A percentile compares a stretch with the other conserved stretches of the same genome.
Evolutionary conservation across 1,284 basidiomycete genomes (phyloP).

Genomic region (Exobasidium cylindrosporum): DNA sequence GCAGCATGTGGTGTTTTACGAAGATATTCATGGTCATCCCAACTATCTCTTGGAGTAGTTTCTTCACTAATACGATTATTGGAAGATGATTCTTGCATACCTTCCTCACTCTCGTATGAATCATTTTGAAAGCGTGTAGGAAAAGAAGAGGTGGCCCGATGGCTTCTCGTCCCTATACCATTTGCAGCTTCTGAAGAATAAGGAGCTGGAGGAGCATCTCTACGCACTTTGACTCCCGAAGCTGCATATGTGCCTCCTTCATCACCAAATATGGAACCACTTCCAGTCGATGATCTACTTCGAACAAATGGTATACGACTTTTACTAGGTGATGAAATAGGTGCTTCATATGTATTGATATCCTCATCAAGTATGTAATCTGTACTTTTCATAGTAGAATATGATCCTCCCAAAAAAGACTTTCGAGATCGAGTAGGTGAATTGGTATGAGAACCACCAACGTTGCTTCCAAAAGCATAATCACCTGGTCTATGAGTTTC

Average conservation of each 20-base stretch:
- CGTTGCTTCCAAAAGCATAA: slow-evolving; percentile 11
- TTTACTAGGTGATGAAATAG: neutral
- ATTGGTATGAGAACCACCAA: slow-evolving; percentile 2
- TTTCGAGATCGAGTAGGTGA: slow-evolving; percentile 1
- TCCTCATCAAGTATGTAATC: neutral
- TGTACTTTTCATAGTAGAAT: neutral
- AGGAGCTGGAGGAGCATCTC: neutral
- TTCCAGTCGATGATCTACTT: neutral
- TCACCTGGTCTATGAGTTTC: neutral
- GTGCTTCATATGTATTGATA: neutral
- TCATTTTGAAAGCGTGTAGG: neutral
- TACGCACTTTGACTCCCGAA: neutral
- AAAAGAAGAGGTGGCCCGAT: neutral
- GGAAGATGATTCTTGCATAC: neutral
- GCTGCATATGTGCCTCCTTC: neutral
- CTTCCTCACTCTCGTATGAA: neutral
- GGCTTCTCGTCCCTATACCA: neutral
- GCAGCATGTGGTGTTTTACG: neutral
- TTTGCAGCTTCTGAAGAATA: neutral
- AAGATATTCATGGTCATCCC: neutral
- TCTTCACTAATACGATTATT: neutral
- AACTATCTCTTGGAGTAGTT: neutral
- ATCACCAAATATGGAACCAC: neutral
- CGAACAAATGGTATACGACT: neutral
- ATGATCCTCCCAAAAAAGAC: slow-evolving; percentile 5